These are phyloP conservation scores for Toxicodendron radicans DNA, from an alignment of 345 rosid genomes.

Conservation along the genomic window DNA sequence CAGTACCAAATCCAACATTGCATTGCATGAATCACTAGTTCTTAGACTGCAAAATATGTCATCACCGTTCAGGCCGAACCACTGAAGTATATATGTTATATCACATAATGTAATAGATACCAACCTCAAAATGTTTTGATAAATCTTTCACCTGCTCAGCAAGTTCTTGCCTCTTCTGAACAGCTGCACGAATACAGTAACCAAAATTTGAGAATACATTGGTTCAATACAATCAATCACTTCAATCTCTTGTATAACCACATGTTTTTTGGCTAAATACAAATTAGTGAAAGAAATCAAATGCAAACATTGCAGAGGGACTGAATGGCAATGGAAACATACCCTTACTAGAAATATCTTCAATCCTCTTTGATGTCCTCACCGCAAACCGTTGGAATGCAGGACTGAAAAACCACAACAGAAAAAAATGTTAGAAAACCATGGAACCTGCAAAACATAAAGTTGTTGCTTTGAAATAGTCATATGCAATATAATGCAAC, in stretches of 20 bases:
- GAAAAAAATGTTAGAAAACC: background rate
- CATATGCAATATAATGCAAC: background rate
- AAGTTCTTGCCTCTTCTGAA: constrained; percentile 48
- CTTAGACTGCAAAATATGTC: constrained; percentile 34
- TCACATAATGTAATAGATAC: background rate
- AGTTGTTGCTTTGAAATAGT: background rate
- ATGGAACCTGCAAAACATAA: background rate
- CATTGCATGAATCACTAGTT: constrained; percentile 17
- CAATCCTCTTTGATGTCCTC: constrained; percentile 69
- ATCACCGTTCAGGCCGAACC: background rate
- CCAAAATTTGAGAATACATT: background rate
- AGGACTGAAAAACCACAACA: constrained; percentile 40
- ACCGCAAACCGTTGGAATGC: constrained; percentile 92
- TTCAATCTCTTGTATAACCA: background rate
- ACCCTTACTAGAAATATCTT: constrained; percentile 62
- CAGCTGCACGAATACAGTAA: constrained; percentile 40
- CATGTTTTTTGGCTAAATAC: background rate
- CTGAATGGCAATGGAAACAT: background rate
- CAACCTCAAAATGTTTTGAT: constrained; percentile 47
- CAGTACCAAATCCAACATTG: background rate
- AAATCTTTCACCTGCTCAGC: constrained; percentile 61
- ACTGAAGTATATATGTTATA: too few relatives aligned
- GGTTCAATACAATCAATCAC: background rate
- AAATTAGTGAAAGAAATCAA: background rate
- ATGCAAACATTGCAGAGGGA: background rate